A percentile compares a stretch with the other conserved stretches of the same genome.
phyloP scores from a whole-genome alignment of 2,329 filamentous ascomycete genomes.

The Epichloe festucae region DNA sequence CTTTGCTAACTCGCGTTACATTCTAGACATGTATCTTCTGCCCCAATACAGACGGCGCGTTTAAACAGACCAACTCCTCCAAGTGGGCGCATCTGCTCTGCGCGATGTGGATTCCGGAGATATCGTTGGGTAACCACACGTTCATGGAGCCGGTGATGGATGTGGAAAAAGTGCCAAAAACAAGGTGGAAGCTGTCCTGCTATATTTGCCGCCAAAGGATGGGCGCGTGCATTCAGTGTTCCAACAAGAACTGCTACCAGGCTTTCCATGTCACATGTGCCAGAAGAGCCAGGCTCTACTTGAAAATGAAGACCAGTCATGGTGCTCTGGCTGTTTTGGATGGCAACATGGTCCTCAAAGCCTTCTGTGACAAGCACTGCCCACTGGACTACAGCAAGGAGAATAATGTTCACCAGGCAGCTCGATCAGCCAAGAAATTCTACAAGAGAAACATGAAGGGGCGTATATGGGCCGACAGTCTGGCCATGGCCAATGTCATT shows the following conservation, averaged over 20 bases:
- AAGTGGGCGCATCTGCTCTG: slow-evolving; percentile 96
- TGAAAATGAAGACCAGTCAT: slow-evolving; percentile 93
- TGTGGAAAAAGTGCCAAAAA: slow-evolving; percentile 92
- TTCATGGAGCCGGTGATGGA: slow-evolving; percentile 99
- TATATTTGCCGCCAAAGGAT: slow-evolving; percentile 97
- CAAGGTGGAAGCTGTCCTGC: slow-evolving; percentile 83
- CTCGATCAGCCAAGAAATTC: slow-evolving; percentile 71
- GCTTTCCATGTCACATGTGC: slow-evolving; percentile 97
- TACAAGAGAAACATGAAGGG: slow-evolving; percentile 85
- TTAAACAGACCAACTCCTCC: slow-evolving; percentile 93
- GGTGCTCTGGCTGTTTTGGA: slow-evolving; percentile 64
- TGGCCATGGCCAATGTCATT: slow-evolving; percentile 67
- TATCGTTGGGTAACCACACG: slow-evolving; percentile 86
- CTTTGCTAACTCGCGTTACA: background rate
- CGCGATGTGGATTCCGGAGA: slow-evolving; percentile 97
- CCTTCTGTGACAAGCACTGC: slow-evolving; percentile 92
- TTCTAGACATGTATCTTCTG: slow-evolving; percentile 87
- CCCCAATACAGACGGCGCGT: slow-evolving; percentile 91
- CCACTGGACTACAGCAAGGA: slow-evolving; percentile 79
- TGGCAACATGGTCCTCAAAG: slow-evolving; percentile 75
- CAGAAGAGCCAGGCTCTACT: slow-evolving; percentile 69
- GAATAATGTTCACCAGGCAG: slow-evolving; percentile 69
- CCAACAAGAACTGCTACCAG: slow-evolving; percentile 92
- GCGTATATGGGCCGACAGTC: slow-evolving; percentile 83
- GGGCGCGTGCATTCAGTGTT: slow-evolving; percentile 97